These are phyloP conservation scores for Candida labiduridarum DNA, from an alignment of 1,139 yeast genomes.

Conservation along the genomic window DNA sequence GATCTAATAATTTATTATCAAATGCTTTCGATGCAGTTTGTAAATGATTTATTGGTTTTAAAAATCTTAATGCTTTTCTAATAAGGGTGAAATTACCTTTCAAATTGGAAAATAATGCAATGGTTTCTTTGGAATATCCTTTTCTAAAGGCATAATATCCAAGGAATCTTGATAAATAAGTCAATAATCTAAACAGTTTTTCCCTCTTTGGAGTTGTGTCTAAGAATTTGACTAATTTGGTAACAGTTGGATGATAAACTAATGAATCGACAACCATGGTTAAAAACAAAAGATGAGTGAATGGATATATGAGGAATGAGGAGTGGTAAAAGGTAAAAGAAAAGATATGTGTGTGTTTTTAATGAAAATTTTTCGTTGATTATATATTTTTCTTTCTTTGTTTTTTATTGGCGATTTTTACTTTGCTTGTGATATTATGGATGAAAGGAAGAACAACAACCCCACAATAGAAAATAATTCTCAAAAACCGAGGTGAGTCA, in stretches of 20 bases:
- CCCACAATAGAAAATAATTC: background rate
- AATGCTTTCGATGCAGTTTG: conserved; percentile 69
- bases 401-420: background rate
- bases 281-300: too few relatives aligned
- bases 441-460: background rate
- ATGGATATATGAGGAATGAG: too few relatives aligned
- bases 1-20: conserved; percentile 74
- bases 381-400: background rate
- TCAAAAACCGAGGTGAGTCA: background rate
- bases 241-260: conserved; percentile 73
- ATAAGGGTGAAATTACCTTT: conserved; percentile 66
- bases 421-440: conserved; percentile 3
- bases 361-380: background rate
- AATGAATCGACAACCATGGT: conserved; percentile 67
- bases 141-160: conserved; percentile 62
- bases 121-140: conserved; percentile 56
- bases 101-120: conserved; percentile 52
- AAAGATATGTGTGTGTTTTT: background rate
- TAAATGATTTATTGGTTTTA: conserved; percentile 79
- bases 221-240: conserved; percentile 63
- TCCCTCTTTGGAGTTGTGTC: conserved; percentile 69
- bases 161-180: conserved; percentile 77
- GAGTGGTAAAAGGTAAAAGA: too few relatives aligned
- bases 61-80: conserved; percentile 82
- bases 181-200: conserved; percentile 77